Percentiles rank a stretch among this genome's conserved stretches.
These are phyloP conservation scores for Pythium brassicae DNA, from an alignment of 352 stramenopile species.

Conservation along the genomic window DNA sequence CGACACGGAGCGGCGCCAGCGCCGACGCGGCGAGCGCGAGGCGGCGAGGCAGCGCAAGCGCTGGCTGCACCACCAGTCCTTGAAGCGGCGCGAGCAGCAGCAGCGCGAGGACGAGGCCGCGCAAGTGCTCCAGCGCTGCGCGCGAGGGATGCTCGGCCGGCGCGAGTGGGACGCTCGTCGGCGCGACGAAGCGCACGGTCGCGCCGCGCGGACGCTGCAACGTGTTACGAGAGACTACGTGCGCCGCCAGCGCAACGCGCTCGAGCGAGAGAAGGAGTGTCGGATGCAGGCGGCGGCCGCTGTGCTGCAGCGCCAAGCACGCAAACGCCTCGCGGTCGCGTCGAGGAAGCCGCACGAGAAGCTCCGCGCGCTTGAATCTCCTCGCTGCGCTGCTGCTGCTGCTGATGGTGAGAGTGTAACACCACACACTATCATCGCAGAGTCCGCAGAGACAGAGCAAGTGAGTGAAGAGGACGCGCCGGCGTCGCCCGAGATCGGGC, in stretches of 20 bases:
- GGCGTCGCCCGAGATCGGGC: neutral
- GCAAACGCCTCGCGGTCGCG: slow-evolving; percentile 16
- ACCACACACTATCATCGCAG: neutral
- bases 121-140: slow-evolving; percentile 30
- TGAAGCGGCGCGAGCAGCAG: slow-evolving; percentile 42
- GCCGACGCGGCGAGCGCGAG: slow-evolving; percentile 37
- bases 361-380: neutral
- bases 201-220: slow-evolving; percentile 31
- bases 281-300: slow-evolving; percentile 32
- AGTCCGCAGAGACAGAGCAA: neutral
- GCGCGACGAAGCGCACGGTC: slow-evolving; percentile 16
- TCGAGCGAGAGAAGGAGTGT: slow-evolving; percentile 22
- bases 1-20: slow-evolving; percentile 32
- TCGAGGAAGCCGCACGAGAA: slow-evolving; percentile 8
- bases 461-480: neutral
- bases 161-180: slow-evolving; percentile 1
- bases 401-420: neutral
- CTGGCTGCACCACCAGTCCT: slow-evolving; percentile 43
- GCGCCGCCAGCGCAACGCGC: slow-evolving; percentile 14
- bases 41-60: slow-evolving; percentile 31
- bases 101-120: slow-evolving; percentile 34
- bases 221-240: slow-evolving; percentile 28
- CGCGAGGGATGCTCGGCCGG: slow-evolving; percentile 32
- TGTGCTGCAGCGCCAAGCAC: slow-evolving; percentile 43
- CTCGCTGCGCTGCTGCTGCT: neutral